phyloP scores from a whole-genome alignment of 2,329 filamentous ascomycete genomes.

The Aspergillus aculeatus region DNA sequence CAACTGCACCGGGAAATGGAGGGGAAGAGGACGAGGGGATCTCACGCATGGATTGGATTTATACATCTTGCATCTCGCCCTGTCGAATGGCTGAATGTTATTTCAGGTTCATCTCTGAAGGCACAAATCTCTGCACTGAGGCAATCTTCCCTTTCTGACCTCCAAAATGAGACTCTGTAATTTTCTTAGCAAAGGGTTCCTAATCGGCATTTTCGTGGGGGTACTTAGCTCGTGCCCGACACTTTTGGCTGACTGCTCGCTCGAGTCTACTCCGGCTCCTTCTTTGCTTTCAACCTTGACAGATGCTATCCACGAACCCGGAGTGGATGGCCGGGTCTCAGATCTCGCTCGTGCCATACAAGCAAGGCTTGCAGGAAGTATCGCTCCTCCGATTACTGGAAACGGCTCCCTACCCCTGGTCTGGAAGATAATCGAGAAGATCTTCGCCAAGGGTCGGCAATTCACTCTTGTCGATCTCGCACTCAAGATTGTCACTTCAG shows the following conservation, averaged over 20 bases:
- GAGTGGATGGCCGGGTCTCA: background rate
- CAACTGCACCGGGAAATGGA: background rate
- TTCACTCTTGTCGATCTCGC: conserved; percentile 5
- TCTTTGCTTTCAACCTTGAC: conserved; percentile 7
- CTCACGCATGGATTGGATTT: background rate
- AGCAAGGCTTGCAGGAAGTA: background rate
- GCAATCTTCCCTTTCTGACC: too few species aligned
- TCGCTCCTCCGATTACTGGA: background rate
- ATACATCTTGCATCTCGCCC: background rate
- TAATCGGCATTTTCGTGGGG: background rate
- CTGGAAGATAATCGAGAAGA: conserved; percentile 1
- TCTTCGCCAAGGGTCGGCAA: conserved; percentile 4
- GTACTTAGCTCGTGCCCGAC: background rate
- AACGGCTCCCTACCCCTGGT: background rate
- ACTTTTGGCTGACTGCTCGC: background rate
- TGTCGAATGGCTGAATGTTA: background rate
- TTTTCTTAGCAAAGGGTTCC: background rate
- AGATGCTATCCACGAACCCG: background rate
- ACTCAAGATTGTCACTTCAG: conserved; percentile 9
- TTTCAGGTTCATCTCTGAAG: background rate
- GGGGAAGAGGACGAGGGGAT: background rate
- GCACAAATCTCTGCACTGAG: background rate
- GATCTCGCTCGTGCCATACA: background rate
- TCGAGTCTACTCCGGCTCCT: background rate
- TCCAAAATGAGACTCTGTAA: background rate